Evolutionary conservation across 2,329 filamentous ascomycete genomes (phyloP).

Genomic region (Xylariales sp.): DNA sequence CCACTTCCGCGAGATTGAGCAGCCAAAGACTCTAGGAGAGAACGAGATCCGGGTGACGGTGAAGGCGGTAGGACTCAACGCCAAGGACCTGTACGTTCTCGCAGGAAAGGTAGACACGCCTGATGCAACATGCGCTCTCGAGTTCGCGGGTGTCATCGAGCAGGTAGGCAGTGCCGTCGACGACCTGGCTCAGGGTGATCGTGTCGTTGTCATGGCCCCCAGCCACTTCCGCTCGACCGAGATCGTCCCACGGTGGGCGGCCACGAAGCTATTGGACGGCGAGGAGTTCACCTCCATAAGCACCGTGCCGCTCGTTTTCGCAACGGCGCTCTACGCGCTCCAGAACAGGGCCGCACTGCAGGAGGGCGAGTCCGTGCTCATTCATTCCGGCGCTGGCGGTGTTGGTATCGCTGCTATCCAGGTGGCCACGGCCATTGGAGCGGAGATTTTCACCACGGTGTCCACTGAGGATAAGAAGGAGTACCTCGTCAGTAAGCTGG

Average conservation of each 20-base stretch:
- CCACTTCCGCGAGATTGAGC: conserved; percentile 4
- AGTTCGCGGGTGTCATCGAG: conserved; percentile 4
- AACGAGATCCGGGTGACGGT: conserved; percentile 8
- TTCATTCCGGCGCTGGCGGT: conserved; percentile 10
- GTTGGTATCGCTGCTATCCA: conserved; percentile 12
- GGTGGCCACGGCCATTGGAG: conserved; percentile 8
- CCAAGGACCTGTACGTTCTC: conserved; percentile 12
- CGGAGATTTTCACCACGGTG: conserved; percentile 10
- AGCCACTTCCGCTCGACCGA: conserved; percentile 2
- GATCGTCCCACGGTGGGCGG: conserved; percentile 6
- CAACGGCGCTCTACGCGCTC: conserved; percentile 11
- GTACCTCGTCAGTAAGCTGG: conserved; percentile 8
- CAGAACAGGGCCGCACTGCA: conserved; percentile 7
- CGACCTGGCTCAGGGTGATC: conserved; percentile 4
- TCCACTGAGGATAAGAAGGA: conserved; percentile 6
- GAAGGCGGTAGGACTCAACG: conserved; percentile 12
- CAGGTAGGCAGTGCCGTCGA: conserved; percentile 1
- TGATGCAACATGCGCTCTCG: neutral
- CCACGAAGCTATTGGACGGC: conserved; percentile 1
- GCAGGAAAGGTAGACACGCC: conserved; percentile 7
- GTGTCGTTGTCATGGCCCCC: conserved; percentile 8
- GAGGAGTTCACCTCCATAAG: conserved; percentile 5
- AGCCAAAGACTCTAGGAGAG: neutral
- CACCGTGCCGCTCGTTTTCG: conserved; percentile 7
- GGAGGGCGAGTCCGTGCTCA: conserved; percentile 9